phyloP scores from a whole-genome alignment of 2,329 filamentous ascomycete species.

The Cladosporium sp. region DNA sequence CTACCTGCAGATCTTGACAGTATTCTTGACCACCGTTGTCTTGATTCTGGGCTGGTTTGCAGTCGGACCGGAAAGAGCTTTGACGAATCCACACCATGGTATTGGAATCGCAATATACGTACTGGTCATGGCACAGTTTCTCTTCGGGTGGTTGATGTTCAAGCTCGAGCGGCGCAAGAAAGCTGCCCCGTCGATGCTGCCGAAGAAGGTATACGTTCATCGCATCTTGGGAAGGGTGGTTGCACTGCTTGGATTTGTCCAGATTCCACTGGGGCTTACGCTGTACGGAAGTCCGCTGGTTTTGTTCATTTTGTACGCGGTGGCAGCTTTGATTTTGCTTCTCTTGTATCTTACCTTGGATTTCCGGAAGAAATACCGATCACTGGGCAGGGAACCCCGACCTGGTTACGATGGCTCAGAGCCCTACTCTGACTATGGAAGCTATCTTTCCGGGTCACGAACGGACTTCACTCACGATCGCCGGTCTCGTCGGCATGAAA shows the following conservation, averaged over 20 bases:
- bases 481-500: conserved; percentile 23
- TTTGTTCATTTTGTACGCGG: conserved; percentile 78
- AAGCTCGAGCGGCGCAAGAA: conserved; percentile 46
- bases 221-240: conserved; percentile 80
- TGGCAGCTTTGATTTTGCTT: conserved; percentile 72
- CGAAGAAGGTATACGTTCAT: conserved; percentile 61
- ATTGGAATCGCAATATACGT: conserved; percentile 78
- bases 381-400: conserved; percentile 11
- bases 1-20: conserved; percentile 67
- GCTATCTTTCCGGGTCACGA: conserved; percentile 46
- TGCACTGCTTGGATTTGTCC: conserved; percentile 76
- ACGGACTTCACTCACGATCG: conserved; percentile 53
- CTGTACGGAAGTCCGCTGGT: conserved; percentile 85
- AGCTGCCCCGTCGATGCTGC: conserved; percentile 48
- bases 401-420: conserved; percentile 19
- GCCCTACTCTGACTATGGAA: conserved; percentile 27
- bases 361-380: conserved; percentile 52
- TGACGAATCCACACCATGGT: conserved; percentile 80
- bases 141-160: conserved; percentile 64
- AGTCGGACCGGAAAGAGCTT: conserved; percentile 65
- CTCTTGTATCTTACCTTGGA: conserved; percentile 75
- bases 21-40: conserved; percentile 64
- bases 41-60: conserved; percentile 75
- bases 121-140: conserved; percentile 64
- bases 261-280: conserved; percentile 84